Base-by-base conservation (phyloP, 768 basidiomycete species). In the Tricholoma terreum region DNA sequence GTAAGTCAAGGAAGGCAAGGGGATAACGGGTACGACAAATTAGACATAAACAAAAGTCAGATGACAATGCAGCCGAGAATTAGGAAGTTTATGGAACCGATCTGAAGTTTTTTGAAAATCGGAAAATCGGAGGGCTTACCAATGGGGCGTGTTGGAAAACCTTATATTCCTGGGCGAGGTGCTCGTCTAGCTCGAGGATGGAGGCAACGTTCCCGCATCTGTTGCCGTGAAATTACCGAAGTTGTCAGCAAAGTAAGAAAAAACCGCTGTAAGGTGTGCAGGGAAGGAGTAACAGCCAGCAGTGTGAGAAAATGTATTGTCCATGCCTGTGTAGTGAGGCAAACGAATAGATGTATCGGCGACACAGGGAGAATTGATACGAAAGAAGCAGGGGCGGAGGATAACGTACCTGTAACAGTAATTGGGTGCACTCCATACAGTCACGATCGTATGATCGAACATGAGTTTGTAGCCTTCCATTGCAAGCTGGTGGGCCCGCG, bases 381-480 rank as follows among this genome's bases (percentile, higher is more conserved):
- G 55, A 50, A 22, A 60, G 31, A 52, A 42, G 43, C 45, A 50
- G 43, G 58, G n/a, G 59, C 46, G 31, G 54, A 50, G n/a, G 51
- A 40, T 55, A 14, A 80, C 86, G 60, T 65, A 96, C 91, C 95
- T 80, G 73, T 98, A 98, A 73, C 96, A 98, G 70, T 98, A 98
- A 73, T 98, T 98, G 12, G 95, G 96, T 3, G 94, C 95, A 65
- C 90, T 93, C 95, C 96, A 98, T 38, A 98, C 94, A 7, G 96
- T 98, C 31, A 98, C 96, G 63, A 98, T 95, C 43, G 85, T 87
- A 52, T 84, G 78, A 72, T 98, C 95, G 66, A 97, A 97, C 94
- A 98, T 96, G 71, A 94, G 81, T 75, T 97, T 98, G 75, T 84
- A 97, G 19, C 94, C 94, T 73, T 97, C 94, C 92, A 96, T 96